phyloP scores from a whole-genome alignment of 768 basidiomycete species.

The Favolaschia claudopus region DNA sequence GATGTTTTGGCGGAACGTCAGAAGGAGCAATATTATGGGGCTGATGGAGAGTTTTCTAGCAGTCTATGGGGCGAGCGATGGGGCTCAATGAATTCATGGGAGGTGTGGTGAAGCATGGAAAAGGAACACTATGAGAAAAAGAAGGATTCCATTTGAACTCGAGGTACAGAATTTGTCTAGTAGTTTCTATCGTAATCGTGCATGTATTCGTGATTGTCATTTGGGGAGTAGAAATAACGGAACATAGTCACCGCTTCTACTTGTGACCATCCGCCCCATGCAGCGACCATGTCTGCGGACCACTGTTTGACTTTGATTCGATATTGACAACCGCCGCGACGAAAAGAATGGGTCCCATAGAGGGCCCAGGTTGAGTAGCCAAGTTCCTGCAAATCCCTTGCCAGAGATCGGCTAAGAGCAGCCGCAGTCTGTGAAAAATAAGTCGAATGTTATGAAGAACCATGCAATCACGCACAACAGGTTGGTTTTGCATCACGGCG shows the following conservation, averaged over 20 bases:
- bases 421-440: slow-evolving; percentile 3
- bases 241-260: slow-evolving; percentile 25
- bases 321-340: slow-evolving; percentile 27
- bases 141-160: too few relatives aligned
- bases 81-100: too few relatives aligned
- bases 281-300: slow-evolving; percentile 21
- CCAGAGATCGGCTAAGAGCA: slow-evolving; percentile 9
- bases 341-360: slow-evolving; percentile 28
- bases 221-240: too few relatives aligned
- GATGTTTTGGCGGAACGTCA: too few relatives aligned
- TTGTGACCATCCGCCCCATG: slow-evolving; percentile 31
- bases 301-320: slow-evolving; percentile 14
- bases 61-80: too few relatives aligned
- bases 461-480: neutral
- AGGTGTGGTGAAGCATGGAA: too few relatives aligned
- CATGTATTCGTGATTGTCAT: too few relatives aligned
- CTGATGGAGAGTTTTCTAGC: too few relatives aligned
- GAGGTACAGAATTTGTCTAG: too few relatives aligned
- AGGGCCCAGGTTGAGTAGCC: slow-evolving; percentile 25
- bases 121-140: too few relatives aligned
- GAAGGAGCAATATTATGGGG: too few relatives aligned
- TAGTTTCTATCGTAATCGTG: too few relatives aligned
- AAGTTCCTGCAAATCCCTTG: slow-evolving; percentile 19
- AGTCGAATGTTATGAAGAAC: neutral
- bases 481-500: slow-evolving; percentile 1